Conservation (phyloP, 1,284 basidiomycete species). For the Pyrrhoderma lamaoense region DNA sequence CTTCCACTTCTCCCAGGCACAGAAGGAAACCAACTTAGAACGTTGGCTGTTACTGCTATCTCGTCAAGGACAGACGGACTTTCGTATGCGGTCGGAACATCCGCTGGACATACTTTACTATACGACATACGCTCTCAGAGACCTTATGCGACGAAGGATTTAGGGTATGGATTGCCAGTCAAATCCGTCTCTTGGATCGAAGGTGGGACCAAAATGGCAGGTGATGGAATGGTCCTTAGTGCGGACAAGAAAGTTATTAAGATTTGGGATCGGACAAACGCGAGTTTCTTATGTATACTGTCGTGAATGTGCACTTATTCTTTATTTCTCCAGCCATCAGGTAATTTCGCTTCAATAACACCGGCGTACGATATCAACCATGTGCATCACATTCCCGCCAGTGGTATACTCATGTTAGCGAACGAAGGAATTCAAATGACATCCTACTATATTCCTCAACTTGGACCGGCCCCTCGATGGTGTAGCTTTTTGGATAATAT, state of each 20-base stretch:
- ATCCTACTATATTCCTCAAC: slow-evolving; percentile 89
- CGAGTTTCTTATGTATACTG: slow-evolving; percentile 34
- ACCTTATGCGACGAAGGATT: slow-evolving; percentile 89
- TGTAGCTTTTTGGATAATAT: slow-evolving; percentile 96
- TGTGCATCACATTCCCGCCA: slow-evolving; percentile 79
- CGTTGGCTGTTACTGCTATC: slow-evolving; percentile 77
- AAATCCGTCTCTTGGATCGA: slow-evolving; percentile 88
- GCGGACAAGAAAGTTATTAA: slow-evolving; percentile 94
- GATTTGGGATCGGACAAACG: slow-evolving; percentile 84
- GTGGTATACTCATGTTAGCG: slow-evolving; percentile 80
- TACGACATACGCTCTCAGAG: slow-evolving; percentile 88
- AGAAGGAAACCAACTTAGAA: slow-evolving; percentile 28
- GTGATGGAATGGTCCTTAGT: slow-evolving; percentile 82
- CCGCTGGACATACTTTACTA: slow-evolving; percentile 87
- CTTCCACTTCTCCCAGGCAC: slow-evolving; percentile 37
- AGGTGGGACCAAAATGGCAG: slow-evolving; percentile 74
- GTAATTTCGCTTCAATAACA: slow-evolving; percentile 90
- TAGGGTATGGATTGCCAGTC: slow-evolving; percentile 93
- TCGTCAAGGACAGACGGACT: slow-evolving; percentile 83
- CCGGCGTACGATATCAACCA: slow-evolving; percentile 86
- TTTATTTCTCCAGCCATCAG: slow-evolving; percentile 51
- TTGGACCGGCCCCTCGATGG: slow-evolving; percentile 96
- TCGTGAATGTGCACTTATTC: slow-evolving; percentile 9
- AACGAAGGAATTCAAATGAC: slow-evolving; percentile 92
- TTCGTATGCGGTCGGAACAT: slow-evolving; percentile 91